Base-by-base conservation (phyloP, 257 asterid genomes). In the Salvia rosmarinus region DNA sequence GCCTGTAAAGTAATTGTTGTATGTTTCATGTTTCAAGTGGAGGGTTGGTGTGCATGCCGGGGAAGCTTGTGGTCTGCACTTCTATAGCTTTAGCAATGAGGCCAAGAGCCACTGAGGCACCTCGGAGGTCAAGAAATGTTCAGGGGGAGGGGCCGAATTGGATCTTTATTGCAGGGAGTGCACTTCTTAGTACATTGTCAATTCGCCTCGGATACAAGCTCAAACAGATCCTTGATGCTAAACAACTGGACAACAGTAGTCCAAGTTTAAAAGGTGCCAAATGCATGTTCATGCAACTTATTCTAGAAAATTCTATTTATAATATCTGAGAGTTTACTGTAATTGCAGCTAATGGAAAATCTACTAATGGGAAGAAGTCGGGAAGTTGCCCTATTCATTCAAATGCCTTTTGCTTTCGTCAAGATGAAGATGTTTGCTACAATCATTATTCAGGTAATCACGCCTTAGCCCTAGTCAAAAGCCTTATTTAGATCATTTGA, bases 131-230 rank as follows among this genome's bases (percentile, higher is more conserved):
- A 61, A 78, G 71, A 70, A 78, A 81, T 73, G 68, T 75, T 37
- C 89, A 79, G 65, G 81, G 82, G 32, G 91, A 89, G 77, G 91
- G 95, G 47, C 86, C 93, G 4, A 89, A 91, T 63, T 91, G 97
- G 97, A 68, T 91, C 75, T 77, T 91, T 70, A 85, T 91, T 76
- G 96, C 93, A 13, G 96, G 96, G 44, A 85, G 93, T 78, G 95
- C 95, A 56, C 76, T 91, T 73, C 75, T 91, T 67, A 89, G 96
- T 80, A 87, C 91, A 25, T 68, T 91, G 76, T 87, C 96, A 11
- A 64, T 91, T 76, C 95, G 88, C 77, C 82, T 91, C 32, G 97
- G 96, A 50, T 91, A 80, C 78, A 91, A 87, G 85, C 82, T 91
- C 82, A 89, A 89, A 84, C 96, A 87, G 81, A 84, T 81, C 71